Base-by-base conservation (phyloP, 805 yeast genomes). In the Schizosaccharomyces pombe region DNA sequence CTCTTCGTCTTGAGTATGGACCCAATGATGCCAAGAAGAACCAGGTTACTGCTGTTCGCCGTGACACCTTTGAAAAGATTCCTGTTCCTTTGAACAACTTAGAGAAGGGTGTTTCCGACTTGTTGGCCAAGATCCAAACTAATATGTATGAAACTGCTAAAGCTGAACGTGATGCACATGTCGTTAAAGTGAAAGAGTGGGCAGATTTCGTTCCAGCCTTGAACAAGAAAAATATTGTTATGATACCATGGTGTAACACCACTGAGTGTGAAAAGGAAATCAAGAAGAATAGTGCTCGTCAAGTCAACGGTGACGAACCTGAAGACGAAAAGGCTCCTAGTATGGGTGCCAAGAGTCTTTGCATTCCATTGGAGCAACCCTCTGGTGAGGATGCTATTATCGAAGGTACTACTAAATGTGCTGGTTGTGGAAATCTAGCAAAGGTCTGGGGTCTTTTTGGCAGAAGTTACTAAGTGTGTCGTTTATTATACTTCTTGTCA, bases 281-380 rank as follows among this genome's bases (percentile, higher is more conserved):
- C 70, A 91, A 93, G 75, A 95, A 87, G 52, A 73, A 85, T 49
- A 78, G 84, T 16, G 85, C 94, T 47, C 74, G 78, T 47, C 79
- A 75, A 68, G 77, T 80, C 65, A 82, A 81, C 65, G 80, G 78
- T 62, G 82, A 85, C 60, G 79, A 71, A 30, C 85, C 78, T 61
- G 95, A 83, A 67, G 99, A 91, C 66, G 97, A 91, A 65, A 82
- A 84, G 68, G 85, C 98, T 26, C 99, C 99, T 66, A 79, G 93
- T 54, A 91, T 91, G 99, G 99, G 99, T 65, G 99, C 99, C 60
- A 91, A 91, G 74, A 82, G 95, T 22, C 75, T 91, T 69, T 91
- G 99, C 77, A 87, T 87, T 67, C 98, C 98, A 60, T 80, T 79
- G 65, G 82, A 84, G 40, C 97, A 89, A 73, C 95, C 95, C 57